Evolutionary conservation across 140 eudicot species (phyloP), one percentile per base, ranked within the genome.

Genomic region (Oenanthe javanica): DNA sequence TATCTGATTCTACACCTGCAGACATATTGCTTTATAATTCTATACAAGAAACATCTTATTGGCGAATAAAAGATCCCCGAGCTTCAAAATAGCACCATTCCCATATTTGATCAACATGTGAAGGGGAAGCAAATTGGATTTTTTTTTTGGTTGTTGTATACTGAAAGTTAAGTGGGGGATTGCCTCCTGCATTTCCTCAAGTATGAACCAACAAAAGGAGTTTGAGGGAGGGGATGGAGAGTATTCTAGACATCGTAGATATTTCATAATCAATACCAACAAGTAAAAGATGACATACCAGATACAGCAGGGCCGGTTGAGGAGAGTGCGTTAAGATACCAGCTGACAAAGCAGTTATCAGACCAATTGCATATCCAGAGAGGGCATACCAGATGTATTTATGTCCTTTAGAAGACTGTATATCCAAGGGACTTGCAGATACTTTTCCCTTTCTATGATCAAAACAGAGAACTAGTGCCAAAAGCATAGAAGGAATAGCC

Each of bases 401-500:
- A 81, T 84, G 80, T 48, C 97, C 95, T 78, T 87, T 92, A 45
- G 87, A 84, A 70, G 89, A 59, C 79, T 88, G 84, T 74, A 86
- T 15, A 83, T 94, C 97, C 81, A 82, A 52, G 54, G 87, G 87
- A 79, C 82, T 84, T 13, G 69, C 81, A 36, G 83, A 77, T 55
- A 82, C 92, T 86, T 86, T 87, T 82, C 82, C 88, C 81, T 94
- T 92, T 85, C 94, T 88, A 52, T 92, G 89, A 81, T 94, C 98
- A 81, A 94, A 94, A 83, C 89, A 87, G 67, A 94, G 94, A 79
- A 94, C 97, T 81, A 94, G 84, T 31, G 98, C 98, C 82, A 94
- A 85, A 14, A 94, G 97, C 98, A 94, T 94, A 21, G 98, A 93
- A 69, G 98, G 98, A 82, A 94, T 94, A 61, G 97, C 98, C 98